These are phyloP conservation scores for Moricandia arvensis DNA, from an alignment of 345 rosid species.

Conservation along the genomic window DNA sequence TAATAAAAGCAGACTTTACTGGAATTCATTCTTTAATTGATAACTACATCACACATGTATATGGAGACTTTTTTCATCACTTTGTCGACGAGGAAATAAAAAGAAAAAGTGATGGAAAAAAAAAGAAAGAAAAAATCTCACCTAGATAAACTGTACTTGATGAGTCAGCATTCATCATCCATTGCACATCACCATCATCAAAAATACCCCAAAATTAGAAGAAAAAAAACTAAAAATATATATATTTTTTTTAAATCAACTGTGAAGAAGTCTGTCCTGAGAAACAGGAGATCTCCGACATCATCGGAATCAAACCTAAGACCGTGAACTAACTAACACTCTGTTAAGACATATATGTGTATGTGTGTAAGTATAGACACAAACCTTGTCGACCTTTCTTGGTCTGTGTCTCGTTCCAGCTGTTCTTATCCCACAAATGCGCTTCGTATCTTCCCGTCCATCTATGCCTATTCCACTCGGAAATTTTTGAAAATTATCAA, in stretches of 20 bases:
- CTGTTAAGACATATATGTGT: not conserved
- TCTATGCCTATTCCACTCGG: conserved; percentile 53
- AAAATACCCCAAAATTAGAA: not conserved
- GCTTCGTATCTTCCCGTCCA: conserved; percentile 90
- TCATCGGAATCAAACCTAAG: conserved; percentile 14
- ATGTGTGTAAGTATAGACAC: conserved; percentile 4
- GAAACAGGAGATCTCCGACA: not conserved
- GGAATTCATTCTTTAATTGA: conserved; percentile 23
- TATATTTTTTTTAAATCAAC: too few species aligned
- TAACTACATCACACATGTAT: conserved; percentile 30
- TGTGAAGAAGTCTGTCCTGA: not conserved
- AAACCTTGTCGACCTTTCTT: conserved; percentile 86
- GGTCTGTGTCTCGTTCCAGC: conserved; percentile 83
- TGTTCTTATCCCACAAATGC: conserved; percentile 82
- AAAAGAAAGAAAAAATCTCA: conserved; percentile 17
- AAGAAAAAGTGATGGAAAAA: conserved; percentile 9
- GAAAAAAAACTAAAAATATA: not conserved
- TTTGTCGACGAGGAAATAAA: conserved; percentile 3
- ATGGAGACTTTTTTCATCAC: conserved; percentile 30
- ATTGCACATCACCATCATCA: conserved; percentile 40
- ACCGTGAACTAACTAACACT: not conserved
- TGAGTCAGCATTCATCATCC: conserved; percentile 43
- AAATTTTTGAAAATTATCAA: not conserved
- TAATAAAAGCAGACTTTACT: too few species aligned
- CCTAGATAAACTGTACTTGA: conserved; percentile 42